Evolutionary conservation across 129 eudicot genomes (phyloP), one percentile per base, ranked within the genome.

Genomic region (Silybum marianum): DNA sequence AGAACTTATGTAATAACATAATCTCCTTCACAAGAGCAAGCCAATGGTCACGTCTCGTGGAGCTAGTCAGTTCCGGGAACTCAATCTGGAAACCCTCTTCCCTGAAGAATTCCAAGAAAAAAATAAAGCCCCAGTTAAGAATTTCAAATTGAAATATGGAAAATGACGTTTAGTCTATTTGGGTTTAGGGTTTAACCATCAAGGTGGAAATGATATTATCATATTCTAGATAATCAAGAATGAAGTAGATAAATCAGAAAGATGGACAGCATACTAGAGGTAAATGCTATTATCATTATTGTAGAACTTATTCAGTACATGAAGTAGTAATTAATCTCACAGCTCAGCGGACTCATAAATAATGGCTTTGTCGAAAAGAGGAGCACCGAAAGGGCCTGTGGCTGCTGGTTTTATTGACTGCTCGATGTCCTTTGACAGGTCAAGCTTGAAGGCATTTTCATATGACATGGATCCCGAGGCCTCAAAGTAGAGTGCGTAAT

Each of bases 381-480:
- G 91, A 81, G 98, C 97, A 81, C 98, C 98, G 81, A 89, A 94
- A 3, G 98, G 98, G 71, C 98, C 98, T 3, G 98, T 94, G 54
- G 96, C 89, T 63, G 81, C 83, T 32, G 97, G 90, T 80, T 92
- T 94, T 46, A 92, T 85, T 26, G 84, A 87, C 75, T 90, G 97
- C 54, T 89, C 85, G 7, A 76, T 73, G 26, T 85, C 89, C 80
- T 86, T 89, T 12, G 96, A 92, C 63, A 94, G 96, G 85, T 92
- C 96, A 10, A 94, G 87, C 69, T 94, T 94, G 66, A 90, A 51
- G 39, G 98, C 94, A 67, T 87, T 85, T 84, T 92, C 96, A 73
- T 92, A 92, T 28, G 89, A 81, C 63, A 92, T 0, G n/a, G 87
- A 74, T 9, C 90, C 91, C n/a, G 90, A 87, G 23, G 97, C 90